Evolutionary conservation across 1,139 yeast species (phyloP).

Genomic region (Suhomyces wounanorum): DNA sequence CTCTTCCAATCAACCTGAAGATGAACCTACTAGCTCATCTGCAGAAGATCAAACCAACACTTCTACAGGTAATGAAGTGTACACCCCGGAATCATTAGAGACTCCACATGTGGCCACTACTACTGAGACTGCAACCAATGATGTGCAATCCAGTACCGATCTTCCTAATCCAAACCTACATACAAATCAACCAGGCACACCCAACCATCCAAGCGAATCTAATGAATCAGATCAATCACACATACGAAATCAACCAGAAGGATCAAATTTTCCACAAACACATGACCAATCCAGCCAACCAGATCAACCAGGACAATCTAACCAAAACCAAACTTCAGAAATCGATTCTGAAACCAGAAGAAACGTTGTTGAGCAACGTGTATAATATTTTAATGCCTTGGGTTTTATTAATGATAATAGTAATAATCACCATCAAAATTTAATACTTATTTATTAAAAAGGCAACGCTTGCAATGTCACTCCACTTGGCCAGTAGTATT

Average conservation of each 20-base stretch:
- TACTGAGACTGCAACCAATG: background rate
- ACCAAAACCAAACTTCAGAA: background rate
- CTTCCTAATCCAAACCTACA: background rate
- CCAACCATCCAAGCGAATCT: background rate
- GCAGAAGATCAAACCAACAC: background rate
- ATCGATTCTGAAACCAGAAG: slow-evolving; percentile 15
- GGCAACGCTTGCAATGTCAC: background rate
- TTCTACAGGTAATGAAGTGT: background rate
- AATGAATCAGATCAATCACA: background rate
- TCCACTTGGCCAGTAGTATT: background rate
- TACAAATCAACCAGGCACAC: background rate
- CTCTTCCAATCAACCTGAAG: background rate
- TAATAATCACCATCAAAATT: background rate
- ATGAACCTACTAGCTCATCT: background rate
- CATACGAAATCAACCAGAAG: background rate
- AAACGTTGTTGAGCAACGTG: slow-evolving; percentile 32
- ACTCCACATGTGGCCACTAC: background rate
- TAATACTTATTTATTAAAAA: background rate
- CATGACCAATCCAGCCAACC: background rate
- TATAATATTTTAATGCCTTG: slow-evolving; percentile 16
- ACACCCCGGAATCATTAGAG: background rate
- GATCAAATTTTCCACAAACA: too few relatives aligned
- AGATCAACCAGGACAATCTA: background rate
- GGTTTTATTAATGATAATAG: background rate
- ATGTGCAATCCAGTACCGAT: background rate